Evolutionary conservation across 1,284 basidiomycete species (phyloP).

Genomic region (Rhodotorula mucilaginosa): DNA sequence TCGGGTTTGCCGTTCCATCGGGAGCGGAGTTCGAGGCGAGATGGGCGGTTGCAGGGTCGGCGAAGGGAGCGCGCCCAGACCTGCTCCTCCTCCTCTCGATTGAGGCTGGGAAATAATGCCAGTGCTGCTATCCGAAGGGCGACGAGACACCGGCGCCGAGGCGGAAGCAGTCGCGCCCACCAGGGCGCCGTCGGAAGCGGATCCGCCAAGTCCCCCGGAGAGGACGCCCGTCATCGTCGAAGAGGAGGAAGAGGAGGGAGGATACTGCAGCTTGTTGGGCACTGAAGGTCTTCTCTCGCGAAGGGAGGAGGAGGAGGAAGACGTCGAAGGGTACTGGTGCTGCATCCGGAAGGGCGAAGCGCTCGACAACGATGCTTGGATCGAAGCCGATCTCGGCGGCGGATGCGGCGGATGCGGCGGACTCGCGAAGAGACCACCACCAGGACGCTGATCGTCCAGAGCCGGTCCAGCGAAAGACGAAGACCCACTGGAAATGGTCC

Average conservation of each 20-base stretch:
- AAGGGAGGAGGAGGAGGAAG: not conserved
- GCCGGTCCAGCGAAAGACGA: not conserved
- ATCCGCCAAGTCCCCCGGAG: not conserved
- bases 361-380: not conserved
- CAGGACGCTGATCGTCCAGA: not conserved
- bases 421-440: not conserved
- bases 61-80: not conserved
- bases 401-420: not conserved
- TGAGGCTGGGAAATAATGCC: not conserved
- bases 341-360: not conserved
- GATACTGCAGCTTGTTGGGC: not conserved
- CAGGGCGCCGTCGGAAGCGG: not conserved
- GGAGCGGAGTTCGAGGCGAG: constrained; percentile 5
- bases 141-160: not conserved
- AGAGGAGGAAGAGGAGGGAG: not conserved
- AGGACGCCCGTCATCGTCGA: not conserved
- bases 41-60: constrained; percentile 2
- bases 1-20: not conserved
- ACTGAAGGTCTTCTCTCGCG: not conserved
- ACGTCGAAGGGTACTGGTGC: not conserved
- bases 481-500: constrained; percentile 7
- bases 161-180: too few relatives aligned
- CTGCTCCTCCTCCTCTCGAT: not conserved
- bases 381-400: not conserved
- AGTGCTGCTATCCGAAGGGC: not conserved